Conservation (phyloP, 2,329 filamentous ascomycete species). For the Diaporthe longicolla region DNA sequence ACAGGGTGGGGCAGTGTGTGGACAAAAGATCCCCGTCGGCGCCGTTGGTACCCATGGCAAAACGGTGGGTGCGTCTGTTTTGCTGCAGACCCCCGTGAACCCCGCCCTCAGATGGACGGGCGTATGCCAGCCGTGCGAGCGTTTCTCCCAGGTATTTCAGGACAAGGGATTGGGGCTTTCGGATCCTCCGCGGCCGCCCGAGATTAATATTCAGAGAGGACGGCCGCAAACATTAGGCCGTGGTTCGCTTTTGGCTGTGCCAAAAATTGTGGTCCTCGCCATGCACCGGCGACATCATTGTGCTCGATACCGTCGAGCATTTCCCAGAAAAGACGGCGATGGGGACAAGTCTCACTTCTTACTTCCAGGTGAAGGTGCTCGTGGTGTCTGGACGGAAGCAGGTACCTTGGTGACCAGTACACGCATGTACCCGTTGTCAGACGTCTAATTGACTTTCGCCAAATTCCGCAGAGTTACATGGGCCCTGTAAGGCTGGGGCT, state of each 20-base stretch:
- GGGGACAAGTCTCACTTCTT: not conserved
- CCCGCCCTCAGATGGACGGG: not conserved
- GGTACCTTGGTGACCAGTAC: not conserved
- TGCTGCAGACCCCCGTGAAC: constrained; percentile 12
- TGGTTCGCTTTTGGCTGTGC: not conserved
- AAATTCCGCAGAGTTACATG: constrained; percentile 34
- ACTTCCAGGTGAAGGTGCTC: constrained; percentile 10
- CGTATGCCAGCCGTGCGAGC: not conserved
- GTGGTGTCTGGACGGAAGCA: not conserved
- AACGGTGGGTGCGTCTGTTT: not conserved
- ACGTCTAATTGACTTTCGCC: constrained; percentile 37
- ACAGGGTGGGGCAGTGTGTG: constrained; percentile 14
- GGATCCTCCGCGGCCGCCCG: constrained; percentile 35
- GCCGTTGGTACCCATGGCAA: not conserved
- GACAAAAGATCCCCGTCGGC: constrained; percentile 30
- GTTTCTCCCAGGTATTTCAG: constrained; percentile 22
- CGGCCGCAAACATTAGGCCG: constrained; percentile 2
- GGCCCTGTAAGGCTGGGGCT: constrained; percentile 28
- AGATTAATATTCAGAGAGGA: not conserved
- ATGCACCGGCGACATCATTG: constrained; percentile 6
- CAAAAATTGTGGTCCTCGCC: not conserved
- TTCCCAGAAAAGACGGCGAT: constrained; percentile 11
- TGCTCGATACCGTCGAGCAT: not conserved
- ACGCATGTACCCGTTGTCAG: constrained; percentile 41
- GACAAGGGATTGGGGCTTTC: constrained; percentile 26